phyloP scores from a whole-genome alignment of 257 asterid genomes.

The Parsonsia alboflavescens region DNA sequence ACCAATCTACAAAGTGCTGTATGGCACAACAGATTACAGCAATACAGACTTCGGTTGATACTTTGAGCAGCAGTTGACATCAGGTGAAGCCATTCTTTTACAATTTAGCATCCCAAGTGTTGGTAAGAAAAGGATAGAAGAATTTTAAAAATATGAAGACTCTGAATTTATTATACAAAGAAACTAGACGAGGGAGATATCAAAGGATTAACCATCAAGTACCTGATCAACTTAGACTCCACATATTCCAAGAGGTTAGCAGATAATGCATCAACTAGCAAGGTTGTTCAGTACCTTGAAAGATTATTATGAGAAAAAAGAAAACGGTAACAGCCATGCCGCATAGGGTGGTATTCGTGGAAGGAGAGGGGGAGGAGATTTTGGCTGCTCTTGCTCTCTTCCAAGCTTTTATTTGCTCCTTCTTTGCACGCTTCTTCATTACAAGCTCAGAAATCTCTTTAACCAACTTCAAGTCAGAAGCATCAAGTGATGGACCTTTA shows the following conservation, averaged over 20 bases:
- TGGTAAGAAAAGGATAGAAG: not conserved
- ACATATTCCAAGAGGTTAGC: slow-evolving; percentile 4
- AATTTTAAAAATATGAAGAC: not conserved
- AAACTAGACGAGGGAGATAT: not conserved
- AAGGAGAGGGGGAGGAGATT: slow-evolving; percentile 18
- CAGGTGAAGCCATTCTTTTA: not conserved
- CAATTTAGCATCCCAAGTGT: not conserved
- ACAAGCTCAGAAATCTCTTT: slow-evolving; percentile 44
- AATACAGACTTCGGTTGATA: not conserved
- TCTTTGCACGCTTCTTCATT: slow-evolving; percentile 44
- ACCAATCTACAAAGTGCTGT: not conserved
- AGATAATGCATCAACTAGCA: slow-evolving; percentile 6
- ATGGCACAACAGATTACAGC: not conserved
- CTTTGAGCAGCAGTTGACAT: not conserved
- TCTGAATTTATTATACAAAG: not conserved
- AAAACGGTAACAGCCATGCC: slow-evolving; percentile 46
- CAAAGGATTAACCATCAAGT: not conserved
- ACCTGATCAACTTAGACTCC: not conserved
- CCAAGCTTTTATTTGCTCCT: slow-evolving; percentile 37
- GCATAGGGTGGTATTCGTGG: slow-evolving; percentile 32
- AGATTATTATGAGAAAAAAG: slow-evolving; percentile 47
- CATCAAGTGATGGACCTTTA: slow-evolving; percentile 55
- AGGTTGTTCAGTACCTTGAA: slow-evolving; percentile 40
- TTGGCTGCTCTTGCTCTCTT: slow-evolving; percentile 40
- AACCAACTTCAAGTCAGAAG: slow-evolving; percentile 48